Conservation (phyloP, 2,329 filamentous ascomycete genomes). For the Penicillium fuscoglaucum region DNA sequence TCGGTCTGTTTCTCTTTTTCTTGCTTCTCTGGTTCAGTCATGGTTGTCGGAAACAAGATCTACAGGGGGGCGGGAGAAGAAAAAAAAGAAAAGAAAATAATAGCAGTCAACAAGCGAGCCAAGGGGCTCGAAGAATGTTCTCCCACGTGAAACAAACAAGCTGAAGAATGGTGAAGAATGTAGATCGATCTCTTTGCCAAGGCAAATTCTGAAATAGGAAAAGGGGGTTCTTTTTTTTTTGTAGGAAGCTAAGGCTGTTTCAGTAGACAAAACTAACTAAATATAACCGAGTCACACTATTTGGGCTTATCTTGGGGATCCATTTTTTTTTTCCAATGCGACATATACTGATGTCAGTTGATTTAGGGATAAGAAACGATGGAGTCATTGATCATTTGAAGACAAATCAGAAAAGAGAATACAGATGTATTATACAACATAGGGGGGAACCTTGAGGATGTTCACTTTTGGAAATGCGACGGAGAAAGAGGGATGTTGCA, state of each 20-base stretch:
- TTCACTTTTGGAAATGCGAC: neutral
- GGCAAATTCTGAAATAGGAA: neutral
- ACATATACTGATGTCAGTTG: neutral
- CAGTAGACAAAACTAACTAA: neutral
- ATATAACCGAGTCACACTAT: constrained; percentile 11
- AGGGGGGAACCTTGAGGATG: too few species aligned
- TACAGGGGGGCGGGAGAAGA: neutral
- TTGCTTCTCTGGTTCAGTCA: constrained; percentile 19
- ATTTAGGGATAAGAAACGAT: neutral
- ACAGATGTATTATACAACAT: neutral
- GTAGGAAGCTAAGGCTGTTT: neutral
- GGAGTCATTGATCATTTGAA: neutral
- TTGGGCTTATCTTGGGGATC: constrained; percentile 7
- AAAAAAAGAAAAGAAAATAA: neutral
- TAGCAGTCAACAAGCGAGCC: constrained; percentile 5
- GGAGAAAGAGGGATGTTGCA: neutral
- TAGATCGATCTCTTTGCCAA: neutral
- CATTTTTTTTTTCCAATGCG: constrained; percentile 5
- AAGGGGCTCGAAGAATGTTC: constrained; percentile 9
- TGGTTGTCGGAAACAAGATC: constrained; percentile 7
- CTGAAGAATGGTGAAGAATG: constrained; percentile 8
- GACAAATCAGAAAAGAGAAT: neutral
- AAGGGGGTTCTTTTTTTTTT: neutral
- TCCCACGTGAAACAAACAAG: constrained; percentile 5
- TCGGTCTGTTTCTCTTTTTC: constrained; percentile 14